Conservation (phyloP, 2,329 filamentous ascomycete species). For the Plenodomus tracheiphilus region DNA sequence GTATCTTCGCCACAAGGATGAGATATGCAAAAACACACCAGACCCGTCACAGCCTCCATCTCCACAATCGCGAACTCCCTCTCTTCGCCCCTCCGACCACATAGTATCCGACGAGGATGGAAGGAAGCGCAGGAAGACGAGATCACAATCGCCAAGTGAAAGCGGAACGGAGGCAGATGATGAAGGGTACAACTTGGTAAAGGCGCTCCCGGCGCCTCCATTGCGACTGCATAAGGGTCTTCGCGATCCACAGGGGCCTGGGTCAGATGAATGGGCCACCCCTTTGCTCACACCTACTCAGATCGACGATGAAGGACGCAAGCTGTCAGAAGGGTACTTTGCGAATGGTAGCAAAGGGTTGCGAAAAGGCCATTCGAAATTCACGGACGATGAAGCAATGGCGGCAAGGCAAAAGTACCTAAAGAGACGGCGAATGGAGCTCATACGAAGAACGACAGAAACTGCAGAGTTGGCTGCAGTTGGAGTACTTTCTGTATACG, state of each 20-base stretch:
- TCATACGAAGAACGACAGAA: constrained; percentile 68
- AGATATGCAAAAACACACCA: constrained; percentile 26
- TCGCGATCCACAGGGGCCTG: constrained; percentile 54
- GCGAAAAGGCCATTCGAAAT: constrained; percentile 18
- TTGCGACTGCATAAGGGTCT: constrained; percentile 75
- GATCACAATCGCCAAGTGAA: constrained; percentile 64
- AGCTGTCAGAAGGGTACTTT: constrained; percentile 45
- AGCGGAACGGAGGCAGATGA: constrained; percentile 96
- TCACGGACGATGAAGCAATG: constrained; percentile 42
- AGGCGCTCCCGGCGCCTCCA: constrained; percentile 80
- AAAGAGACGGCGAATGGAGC: constrained; percentile 85
- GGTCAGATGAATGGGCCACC: constrained; percentile 38
- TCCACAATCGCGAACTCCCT: constrained; percentile 15
- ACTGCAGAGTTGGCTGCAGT: constrained; percentile 58
- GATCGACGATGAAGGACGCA: constrained; percentile 52
- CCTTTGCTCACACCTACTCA: constrained; percentile 53
- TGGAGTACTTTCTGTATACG: constrained; percentile 50
- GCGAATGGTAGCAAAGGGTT: constrained; percentile 21
- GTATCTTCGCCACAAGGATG: constrained; percentile 38
- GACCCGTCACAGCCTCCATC: not conserved
- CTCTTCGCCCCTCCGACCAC: constrained; percentile 16
- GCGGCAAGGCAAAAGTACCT: constrained; percentile 68
- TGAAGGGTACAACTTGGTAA: constrained; percentile 75
- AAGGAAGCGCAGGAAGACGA: constrained; percentile 30
- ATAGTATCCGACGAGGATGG: constrained; percentile 32